phyloP scores from a whole-genome alignment of 306 rosid species.

The Parietaria judaica region DNA sequence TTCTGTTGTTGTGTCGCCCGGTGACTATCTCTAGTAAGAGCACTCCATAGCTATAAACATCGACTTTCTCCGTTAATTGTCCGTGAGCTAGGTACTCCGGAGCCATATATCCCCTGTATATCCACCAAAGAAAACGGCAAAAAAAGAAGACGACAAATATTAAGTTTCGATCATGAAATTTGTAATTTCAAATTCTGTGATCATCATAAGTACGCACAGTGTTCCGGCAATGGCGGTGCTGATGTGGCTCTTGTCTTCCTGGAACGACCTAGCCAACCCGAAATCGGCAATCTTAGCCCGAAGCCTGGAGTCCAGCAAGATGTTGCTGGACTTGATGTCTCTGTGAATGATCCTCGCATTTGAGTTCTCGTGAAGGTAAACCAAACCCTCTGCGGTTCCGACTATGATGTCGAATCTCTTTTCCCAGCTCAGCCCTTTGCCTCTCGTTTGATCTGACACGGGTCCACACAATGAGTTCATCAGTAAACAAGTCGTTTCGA shows the following conservation, averaged over 20 bases:
- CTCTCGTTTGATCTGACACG: conserved; percentile 45
- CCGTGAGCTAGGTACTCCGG: conserved; percentile 96
- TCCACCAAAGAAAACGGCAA: background rate
- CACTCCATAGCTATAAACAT: conserved; percentile 81
- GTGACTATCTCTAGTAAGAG: conserved; percentile 63
- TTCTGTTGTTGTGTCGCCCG: conserved; percentile 65
- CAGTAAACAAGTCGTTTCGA: background rate
- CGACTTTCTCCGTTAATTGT: conserved; percentile 81
- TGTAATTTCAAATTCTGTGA: background rate
- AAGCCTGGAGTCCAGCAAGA: conserved; percentile 64
- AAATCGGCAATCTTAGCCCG: conserved; percentile 93
- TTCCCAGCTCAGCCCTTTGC: conserved; percentile 69
- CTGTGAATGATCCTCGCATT: conserved; percentile 69
- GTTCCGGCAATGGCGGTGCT: conserved; percentile 97
- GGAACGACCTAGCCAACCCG: conserved; percentile 86
- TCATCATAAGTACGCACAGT: conserved; percentile 33
- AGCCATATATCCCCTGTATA: conserved; percentile 82
- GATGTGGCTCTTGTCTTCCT: conserved; percentile 82
- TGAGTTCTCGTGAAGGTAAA: conserved; percentile 72
- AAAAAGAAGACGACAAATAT: background rate
- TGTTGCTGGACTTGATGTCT: conserved; percentile 89
- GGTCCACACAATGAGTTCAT: background rate
- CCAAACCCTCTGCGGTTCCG: conserved; percentile 81
- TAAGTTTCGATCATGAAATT: background rate
- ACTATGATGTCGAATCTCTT: conserved; percentile 57